Evolutionary conservation across 352 stramenopile genomes (phyloP).

Genomic region (Globisporangium ultimum): DNA sequence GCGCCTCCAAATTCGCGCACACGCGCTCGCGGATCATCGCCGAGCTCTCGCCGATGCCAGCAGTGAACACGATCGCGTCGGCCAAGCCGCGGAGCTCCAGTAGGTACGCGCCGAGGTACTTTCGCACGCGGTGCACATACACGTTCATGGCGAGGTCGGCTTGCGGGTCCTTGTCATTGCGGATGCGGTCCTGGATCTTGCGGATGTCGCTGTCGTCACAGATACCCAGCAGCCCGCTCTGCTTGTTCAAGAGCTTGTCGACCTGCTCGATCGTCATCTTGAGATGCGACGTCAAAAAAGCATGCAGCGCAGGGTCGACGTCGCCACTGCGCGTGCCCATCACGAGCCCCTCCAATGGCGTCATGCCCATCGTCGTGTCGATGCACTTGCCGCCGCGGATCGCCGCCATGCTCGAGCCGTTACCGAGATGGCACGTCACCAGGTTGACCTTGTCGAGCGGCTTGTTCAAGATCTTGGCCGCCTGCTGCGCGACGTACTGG

Average conservation of each 20-base stretch:
- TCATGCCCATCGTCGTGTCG: constrained; percentile 91
- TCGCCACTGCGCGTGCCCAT: constrained; percentile 89
- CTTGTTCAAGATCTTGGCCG: constrained; percentile 53
- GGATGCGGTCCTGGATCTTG: constrained; percentile 64
- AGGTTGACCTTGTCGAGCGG: constrained; percentile 58
- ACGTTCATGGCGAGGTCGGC: constrained; percentile 78
- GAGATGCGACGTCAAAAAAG: constrained; percentile 66
- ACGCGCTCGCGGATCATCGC: constrained; percentile 75
- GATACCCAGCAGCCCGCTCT: constrained; percentile 81
- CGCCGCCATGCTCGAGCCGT: constrained; percentile 81
- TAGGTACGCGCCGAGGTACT: constrained; percentile 85
- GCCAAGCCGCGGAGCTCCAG: constrained; percentile 64
- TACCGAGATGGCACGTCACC: constrained; percentile 87
- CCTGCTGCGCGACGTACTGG: constrained; percentile 80
- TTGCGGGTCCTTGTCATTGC: constrained; percentile 37
- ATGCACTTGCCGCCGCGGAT: constrained; percentile 73
- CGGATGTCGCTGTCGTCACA: constrained; percentile 84
- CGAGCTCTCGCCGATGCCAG: constrained; percentile 85
- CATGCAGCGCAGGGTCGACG: constrained; percentile 81
- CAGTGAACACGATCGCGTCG: constrained; percentile 89
- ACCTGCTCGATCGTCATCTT: constrained; percentile 74
- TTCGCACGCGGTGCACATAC: constrained; percentile 82
- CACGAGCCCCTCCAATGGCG: constrained; percentile 81
- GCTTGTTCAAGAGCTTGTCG: constrained; percentile 88
- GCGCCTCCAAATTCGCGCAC: constrained; percentile 51